Conservation (phyloP, 2,329 filamentous ascomycete genomes). For the Monosporascus sp. region DNA sequence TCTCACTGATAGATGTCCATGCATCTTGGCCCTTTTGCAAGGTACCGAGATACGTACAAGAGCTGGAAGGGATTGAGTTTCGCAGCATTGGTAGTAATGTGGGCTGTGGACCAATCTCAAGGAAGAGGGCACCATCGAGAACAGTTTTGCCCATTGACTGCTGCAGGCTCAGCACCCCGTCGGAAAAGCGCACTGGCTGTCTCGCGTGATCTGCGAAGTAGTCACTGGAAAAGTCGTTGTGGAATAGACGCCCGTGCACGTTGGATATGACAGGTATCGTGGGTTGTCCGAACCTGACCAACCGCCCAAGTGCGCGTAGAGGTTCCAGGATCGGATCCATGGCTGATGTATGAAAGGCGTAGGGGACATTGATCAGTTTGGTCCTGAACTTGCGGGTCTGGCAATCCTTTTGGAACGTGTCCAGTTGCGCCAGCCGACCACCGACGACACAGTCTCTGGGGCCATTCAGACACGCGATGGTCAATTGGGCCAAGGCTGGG, state of each 20-base stretch:
- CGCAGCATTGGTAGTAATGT: constrained; percentile 5
- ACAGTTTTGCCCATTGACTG: too few relatives aligned
- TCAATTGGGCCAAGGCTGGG: neutral
- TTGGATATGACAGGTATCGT: constrained; percentile 10
- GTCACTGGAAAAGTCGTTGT: constrained; percentile 1
- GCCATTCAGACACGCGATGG: constrained; percentile 10
- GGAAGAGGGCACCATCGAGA: neutral
- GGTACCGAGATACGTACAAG: constrained; percentile 1
- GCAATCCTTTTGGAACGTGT: constrained; percentile 2
- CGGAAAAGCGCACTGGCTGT: constrained; percentile 2
- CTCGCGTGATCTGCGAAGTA: constrained; percentile 5
- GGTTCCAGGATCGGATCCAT: constrained; percentile 9
- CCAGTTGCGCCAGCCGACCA: constrained; percentile 5
- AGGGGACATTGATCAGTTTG: constrained; percentile 6
- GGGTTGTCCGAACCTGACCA: constrained; percentile 3
- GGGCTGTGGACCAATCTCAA: constrained; percentile 6
- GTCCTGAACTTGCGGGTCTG: constrained; percentile 1
- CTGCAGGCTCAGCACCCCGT: neutral
- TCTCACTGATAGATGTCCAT: constrained; percentile 3
- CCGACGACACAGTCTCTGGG: constrained; percentile 9
- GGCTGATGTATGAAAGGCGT: constrained; percentile 7
- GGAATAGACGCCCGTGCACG: neutral
- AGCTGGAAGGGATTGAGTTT: neutral
- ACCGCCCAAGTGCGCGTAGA: too few relatives aligned
- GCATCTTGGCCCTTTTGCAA: constrained; percentile 3